A percentile compares a stretch with the other conserved stretches of the same genome.
Conservation (phyloP, 768 basidiomycete species). For the Mycena rosella region DNA sequence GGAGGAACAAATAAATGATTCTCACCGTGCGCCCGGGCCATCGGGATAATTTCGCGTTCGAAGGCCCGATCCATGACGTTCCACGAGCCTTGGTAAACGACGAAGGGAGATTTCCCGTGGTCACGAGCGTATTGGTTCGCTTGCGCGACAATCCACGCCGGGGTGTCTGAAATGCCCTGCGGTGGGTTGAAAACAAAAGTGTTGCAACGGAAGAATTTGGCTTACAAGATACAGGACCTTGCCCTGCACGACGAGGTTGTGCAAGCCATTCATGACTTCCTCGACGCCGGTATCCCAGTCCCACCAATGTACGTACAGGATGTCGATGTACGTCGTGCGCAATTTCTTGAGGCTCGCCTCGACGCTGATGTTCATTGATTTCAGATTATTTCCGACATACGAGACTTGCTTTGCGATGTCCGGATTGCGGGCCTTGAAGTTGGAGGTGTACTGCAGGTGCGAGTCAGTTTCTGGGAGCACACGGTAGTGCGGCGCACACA, state of each 20-base stretch:
- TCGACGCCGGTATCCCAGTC: conserved; percentile 53
- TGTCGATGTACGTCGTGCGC: conserved; percentile 70
- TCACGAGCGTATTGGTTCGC: conserved; percentile 57
- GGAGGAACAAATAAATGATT: neutral
- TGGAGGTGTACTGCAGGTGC: conserved; percentile 19
- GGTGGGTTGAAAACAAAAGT: neutral
- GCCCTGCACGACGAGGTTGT: conserved; percentile 55
- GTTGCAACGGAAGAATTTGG: conserved; percentile 29
- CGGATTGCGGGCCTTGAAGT: conserved; percentile 44
- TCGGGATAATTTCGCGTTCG: conserved; percentile 61
- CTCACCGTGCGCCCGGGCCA: conserved; percentile 36
- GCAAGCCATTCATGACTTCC: conserved; percentile 61
- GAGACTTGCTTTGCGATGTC: conserved; percentile 4
- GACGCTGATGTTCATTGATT: conserved; percentile 63
- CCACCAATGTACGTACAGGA: conserved; percentile 69
- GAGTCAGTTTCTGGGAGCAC: neutral
- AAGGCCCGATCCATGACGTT: conserved; percentile 52
- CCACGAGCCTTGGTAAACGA: conserved; percentile 58
- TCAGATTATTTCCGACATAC: conserved; percentile 41
- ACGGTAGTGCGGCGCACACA: conserved; percentile 47
- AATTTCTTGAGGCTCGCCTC: conserved; percentile 58
- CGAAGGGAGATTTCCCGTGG: conserved; percentile 58
- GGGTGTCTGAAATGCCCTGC: conserved; percentile 43
- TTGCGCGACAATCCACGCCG: conserved; percentile 34
- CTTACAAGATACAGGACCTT: conserved; percentile 58